A percentile compares a stretch with the other conserved stretches of the same genome.
phyloP scores from a whole-genome alignment of 116 monocot species.

The Cymodocea nodosa region DNA sequence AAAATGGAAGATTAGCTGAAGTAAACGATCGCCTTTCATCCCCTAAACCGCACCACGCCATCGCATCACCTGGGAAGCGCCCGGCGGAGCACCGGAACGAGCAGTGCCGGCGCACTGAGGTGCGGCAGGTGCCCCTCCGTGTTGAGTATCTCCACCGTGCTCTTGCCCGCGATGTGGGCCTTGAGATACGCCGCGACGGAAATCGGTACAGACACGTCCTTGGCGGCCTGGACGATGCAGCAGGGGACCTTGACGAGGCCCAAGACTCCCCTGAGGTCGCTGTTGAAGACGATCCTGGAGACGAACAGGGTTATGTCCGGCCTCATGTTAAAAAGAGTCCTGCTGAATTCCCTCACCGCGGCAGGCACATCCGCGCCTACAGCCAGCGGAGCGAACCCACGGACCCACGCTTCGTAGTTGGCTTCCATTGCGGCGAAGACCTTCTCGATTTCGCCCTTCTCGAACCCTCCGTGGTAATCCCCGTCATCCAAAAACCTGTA shows the following conservation, averaged over 20 bases:
- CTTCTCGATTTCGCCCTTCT: conserved; percentile 52
- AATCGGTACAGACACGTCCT: conserved; percentile 72
- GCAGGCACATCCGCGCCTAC: conserved; percentile 86
- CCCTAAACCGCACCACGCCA: not conserved
- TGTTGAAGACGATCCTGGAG: conserved; percentile 56
- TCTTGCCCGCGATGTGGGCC: conserved; percentile 58
- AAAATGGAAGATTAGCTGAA: too few species aligned
- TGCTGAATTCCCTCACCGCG: conserved; percentile 88
- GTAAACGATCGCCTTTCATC: too few species aligned
- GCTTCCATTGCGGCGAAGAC: conserved; percentile 70
- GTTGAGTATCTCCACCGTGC: conserved; percentile 53
- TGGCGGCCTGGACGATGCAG: conserved; percentile 69
- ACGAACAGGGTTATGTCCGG: conserved; percentile 93
- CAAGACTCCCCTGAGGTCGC: conserved; percentile 66
- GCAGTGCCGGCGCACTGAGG: conserved; percentile 65
- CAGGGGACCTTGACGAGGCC: conserved; percentile 58
- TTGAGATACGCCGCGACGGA: conserved; percentile 59
- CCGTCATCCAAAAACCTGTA: conserved; percentile 66
- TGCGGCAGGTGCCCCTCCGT: conserved; percentile 93
- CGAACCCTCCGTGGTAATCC: conserved; percentile 85
- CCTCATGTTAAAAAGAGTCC: conserved; percentile 97
- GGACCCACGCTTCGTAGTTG: conserved; percentile 91
- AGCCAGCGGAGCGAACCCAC: conserved; percentile 79
- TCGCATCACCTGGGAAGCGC: conserved; percentile 15
- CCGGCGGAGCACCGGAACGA: conserved; percentile 61